Base-by-base conservation (phyloP, 257 asterid species). In the Leptodermis oblonga region DNA sequence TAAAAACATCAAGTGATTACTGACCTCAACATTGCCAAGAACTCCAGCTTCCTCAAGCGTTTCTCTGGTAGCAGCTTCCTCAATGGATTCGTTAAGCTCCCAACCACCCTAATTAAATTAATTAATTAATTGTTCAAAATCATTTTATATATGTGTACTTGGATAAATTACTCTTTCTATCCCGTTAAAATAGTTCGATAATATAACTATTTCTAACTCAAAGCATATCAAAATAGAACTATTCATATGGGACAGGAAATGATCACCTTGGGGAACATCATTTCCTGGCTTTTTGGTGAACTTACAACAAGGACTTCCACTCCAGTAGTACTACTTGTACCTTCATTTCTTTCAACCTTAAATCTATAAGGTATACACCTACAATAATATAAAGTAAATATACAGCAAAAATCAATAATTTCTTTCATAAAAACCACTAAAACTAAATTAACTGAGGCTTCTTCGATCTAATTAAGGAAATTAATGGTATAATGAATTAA, bases 31-130 rank as follows among this genome's bases (percentile, higher is more conserved):
- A 67, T 77, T 77, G 37, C 96, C 96, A 49, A 87, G 74, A 71
- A 89, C 96, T 15, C 96, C 96, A 62, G 96, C 96, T 77, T 89
- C 96, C 79, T 89, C 96, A 1, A 85, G 72, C 0, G 96, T 76
- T 73, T 89, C 96, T 3, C 96, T 92, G 67, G 81, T 76, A 70
- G 92, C 96, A 5, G 95, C 96, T 82, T 84, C 94, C 81, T 84
- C 86, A 1, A 81, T 78, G 7, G 92, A 85, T 71, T 89, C 96
- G 70, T 89, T 95, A 31, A 70, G 72, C 58, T 89, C 96, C 96
- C 95, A 89, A 51, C 96, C 95, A 36, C 96, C 96, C 96, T 88
- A 59, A 22, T n/a, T n/a, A n/a, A n/a, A n/a, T n/a, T n/a, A n/a
- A n/a, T n/a, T n/a, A n/a, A n/a, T n/a, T n/a, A n/a, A n/a, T n/a